Evolutionary conservation across 805 yeast genomes (phyloP), one percentile per base, ranked within the genome.

Genomic region (Schizosaccharomyces cryophilus): DNA sequence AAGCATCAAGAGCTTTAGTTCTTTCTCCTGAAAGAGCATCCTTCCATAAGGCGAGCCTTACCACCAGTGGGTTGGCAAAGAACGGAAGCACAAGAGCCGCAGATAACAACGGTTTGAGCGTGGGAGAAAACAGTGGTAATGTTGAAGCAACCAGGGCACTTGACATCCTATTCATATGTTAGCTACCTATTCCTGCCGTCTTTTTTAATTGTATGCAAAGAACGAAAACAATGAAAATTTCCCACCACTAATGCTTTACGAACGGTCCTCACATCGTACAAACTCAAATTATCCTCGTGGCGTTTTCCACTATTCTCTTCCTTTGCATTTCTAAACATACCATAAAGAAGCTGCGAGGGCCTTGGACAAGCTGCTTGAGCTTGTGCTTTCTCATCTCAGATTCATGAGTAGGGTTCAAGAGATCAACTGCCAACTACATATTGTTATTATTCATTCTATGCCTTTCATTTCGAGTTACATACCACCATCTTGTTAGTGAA

Each of bases 31-130:
- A 88, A 93, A 72, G 98, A 93, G 75, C 95, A 86, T 78, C 99
- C 99, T 81, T 94, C 98, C 71, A 97, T 88, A 76, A 93, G 83
- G 79, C 85, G 88, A 74, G 97, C 96, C 83, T 93, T 93, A 82
- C 99, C 99, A 82, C 99, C 99, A 69, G 96, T 85, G 75, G 99
- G 99, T 73, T 93, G 84, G 80, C 97, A 89, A 74, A 93, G 85
- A 67, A 93, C 96, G 69, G 96, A 87, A 69, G 97, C 84, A 80
- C 99, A 93, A 62, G 95, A 83, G 74, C 94, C 97, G 83, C 99
- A 93, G 73, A 96, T 85, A 73, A 93, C 98, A 72, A 96, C 97
- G 72, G 98, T 93, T 82, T 93, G 98, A 69, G 99, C 97, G 78
- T 93, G 98, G 67, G 97, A 90, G 85, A 93, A 93, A 69, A 93